Percentiles rank a stretch among this genome's conserved stretches.
phyloP scores from a whole-genome alignment of 2,329 filamentous ascomycete species.

The Periconia digitata region DNA sequence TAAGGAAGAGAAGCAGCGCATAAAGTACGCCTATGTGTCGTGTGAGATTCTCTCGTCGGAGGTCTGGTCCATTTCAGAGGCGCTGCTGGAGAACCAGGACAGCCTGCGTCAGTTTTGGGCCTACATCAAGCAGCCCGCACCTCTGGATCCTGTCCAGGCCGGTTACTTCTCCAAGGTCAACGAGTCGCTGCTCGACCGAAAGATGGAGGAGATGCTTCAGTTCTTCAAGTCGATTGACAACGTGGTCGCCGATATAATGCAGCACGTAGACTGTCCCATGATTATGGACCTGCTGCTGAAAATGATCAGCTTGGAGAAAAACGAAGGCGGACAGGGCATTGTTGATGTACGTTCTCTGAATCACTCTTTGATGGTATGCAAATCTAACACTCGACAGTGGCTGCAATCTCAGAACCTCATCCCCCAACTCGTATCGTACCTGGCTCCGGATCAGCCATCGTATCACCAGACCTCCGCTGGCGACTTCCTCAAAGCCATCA shows the following conservation, averaged over 20 bases:
- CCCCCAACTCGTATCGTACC: conserved; percentile 80
- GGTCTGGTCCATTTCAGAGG: conserved; percentile 95
- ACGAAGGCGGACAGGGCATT: conserved; percentile 85
- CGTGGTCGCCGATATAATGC: conserved; percentile 80
- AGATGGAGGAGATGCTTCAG: conserved; percentile 94
- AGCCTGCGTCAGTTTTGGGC: conserved; percentile 85
- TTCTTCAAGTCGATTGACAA: conserved; percentile 83
- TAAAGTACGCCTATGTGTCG: conserved; percentile 90
- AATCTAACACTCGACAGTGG: conserved; percentile 65
- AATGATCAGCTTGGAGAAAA: conserved; percentile 94
- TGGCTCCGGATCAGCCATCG: conserved; percentile 80
- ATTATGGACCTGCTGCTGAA: conserved; percentile 97
- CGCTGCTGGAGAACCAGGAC: conserved; percentile 79
- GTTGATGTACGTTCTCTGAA: conserved; percentile 70
- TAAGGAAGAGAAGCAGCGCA: conserved; percentile 84
- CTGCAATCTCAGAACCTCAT: conserved; percentile 87
- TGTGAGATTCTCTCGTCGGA: conserved; percentile 94
- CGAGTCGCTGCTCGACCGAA: conserved; percentile 95
- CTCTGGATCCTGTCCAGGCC: conserved; percentile 88
- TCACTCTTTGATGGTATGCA: neutral
- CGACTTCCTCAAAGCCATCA: conserved; percentile 97
- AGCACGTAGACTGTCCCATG: conserved; percentile 96
- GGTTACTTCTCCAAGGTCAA: conserved; percentile 99
- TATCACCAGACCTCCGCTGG: conserved; percentile 95
- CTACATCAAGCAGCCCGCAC: conserved; percentile 80